Evolutionary conservation across 768 basidiomycete species (phyloP).

Genomic region (Trametes cingulata): DNA sequence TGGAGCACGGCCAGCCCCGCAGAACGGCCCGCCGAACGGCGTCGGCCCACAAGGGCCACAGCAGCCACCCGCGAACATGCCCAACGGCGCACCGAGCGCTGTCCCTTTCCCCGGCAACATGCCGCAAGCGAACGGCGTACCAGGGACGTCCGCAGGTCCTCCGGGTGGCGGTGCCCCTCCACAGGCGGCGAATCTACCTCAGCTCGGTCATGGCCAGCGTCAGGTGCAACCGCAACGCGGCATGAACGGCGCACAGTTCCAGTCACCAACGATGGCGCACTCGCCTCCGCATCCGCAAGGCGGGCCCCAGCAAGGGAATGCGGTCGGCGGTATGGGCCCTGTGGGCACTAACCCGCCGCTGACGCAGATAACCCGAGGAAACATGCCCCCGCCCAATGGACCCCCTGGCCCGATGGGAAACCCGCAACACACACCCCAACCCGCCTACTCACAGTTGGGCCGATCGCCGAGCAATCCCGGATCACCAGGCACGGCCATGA

Average conservation of each 20-base stretch:
- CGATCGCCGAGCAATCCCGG: constrained; percentile 64
- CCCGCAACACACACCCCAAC: constrained; percentile 42
- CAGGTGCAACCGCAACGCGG: constrained; percentile 44
- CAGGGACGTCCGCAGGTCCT: constrained; percentile 27
- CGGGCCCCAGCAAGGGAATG: constrained; percentile 34
- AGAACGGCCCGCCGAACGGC: constrained; percentile 30
- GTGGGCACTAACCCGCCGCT: constrained; percentile 57
- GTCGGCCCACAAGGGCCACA: constrained; percentile 24
- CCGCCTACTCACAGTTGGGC: constrained; percentile 44
- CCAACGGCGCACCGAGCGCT: constrained; percentile 26
- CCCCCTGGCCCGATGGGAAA: constrained; percentile 39
- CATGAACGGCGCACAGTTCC: constrained; percentile 54
- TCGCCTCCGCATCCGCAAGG: constrained; percentile 52
- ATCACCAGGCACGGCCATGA: constrained; percentile 49
- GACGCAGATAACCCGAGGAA: constrained; percentile 36
- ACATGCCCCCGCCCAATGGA: constrained; percentile 53
- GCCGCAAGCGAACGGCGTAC: constrained; percentile 47
- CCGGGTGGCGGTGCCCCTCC: not conserved
- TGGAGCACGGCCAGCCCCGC: constrained; percentile 21
- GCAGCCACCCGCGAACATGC: constrained; percentile 5
- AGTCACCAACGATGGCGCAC: constrained; percentile 64
- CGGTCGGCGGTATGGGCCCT: constrained; percentile 46
- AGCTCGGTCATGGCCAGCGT: constrained; percentile 25
- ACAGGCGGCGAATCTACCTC: constrained; percentile 3
- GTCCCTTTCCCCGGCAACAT: constrained; percentile 19